Percentiles rank a stretch among this genome's conserved stretches.
Conservation (phyloP, 805 yeast species). For the Suhomyces prunicola region DNA sequence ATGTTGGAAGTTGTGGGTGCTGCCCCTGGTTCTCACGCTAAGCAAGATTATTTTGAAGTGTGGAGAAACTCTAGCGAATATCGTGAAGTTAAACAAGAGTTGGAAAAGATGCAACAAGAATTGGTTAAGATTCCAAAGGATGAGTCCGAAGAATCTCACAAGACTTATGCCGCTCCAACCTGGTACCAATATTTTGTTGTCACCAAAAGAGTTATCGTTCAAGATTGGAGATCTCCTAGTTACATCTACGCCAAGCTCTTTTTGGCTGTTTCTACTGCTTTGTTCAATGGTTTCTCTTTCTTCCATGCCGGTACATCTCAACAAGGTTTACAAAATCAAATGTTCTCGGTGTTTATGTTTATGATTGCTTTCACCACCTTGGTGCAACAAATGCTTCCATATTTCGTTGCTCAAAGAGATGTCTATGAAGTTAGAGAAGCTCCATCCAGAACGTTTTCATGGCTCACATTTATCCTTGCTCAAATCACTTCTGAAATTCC, state of each 20-base stretch:
- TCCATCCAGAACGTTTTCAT: slow-evolving; percentile 67
- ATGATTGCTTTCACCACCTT: slow-evolving; percentile 53
- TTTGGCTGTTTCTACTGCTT: slow-evolving; percentile 50
- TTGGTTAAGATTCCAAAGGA: slow-evolving; percentile 28
- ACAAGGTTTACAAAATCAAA: slow-evolving; percentile 54
- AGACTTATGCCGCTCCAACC: slow-evolving; percentile 27
- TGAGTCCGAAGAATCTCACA: slow-evolving; percentile 17
- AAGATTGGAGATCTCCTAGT: slow-evolving; percentile 31
- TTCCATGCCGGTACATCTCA: slow-evolving; percentile 53
- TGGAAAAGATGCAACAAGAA: slow-evolving; percentile 63
- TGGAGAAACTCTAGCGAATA: slow-evolving; percentile 73
- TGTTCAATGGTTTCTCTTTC: slow-evolving; percentile 72
- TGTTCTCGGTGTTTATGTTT: slow-evolving; percentile 74
- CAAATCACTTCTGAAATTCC: slow-evolving; percentile 67
- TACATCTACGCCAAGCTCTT: slow-evolving; percentile 56
- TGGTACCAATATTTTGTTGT: slow-evolving; percentile 24
- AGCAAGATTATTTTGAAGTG: slow-evolving; percentile 69
- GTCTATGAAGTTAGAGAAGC: slow-evolving; percentile 71
- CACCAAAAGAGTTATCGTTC: slow-evolving; percentile 32
- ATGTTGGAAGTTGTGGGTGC: slow-evolving; percentile 85
- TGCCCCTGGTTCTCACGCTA: slow-evolving; percentile 74
- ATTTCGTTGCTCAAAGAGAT: slow-evolving; percentile 53
- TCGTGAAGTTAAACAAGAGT: slow-evolving; percentile 54
- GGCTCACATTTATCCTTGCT: slow-evolving; percentile 60
- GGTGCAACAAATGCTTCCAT: slow-evolving; percentile 61